phyloP scores from a whole-genome alignment of 208 protist species.

The Crithidia fasciculata region DNA sequence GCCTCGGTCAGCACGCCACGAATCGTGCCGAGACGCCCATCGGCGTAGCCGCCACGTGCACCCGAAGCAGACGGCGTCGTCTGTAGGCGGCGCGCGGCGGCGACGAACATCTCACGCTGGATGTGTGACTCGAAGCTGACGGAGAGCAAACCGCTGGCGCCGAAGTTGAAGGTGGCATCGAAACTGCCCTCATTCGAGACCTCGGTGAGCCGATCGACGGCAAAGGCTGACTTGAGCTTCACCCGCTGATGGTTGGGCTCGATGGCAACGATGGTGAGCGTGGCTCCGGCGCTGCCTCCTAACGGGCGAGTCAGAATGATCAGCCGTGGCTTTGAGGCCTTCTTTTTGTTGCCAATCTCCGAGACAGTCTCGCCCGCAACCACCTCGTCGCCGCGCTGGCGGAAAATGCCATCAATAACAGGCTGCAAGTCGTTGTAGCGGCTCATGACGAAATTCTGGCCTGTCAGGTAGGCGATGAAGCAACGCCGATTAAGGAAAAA shows the following conservation, averaged over 20 bases:
- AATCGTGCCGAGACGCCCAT: constrained; percentile 34
- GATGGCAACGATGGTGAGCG: constrained; percentile 49
- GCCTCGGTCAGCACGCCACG: constrained; percentile 71
- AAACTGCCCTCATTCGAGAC: constrained; percentile 77
- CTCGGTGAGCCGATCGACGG: constrained; percentile 72
- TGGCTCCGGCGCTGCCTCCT: constrained; percentile 25
- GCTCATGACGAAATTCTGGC: constrained; percentile 34
- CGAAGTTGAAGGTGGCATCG: constrained; percentile 88
- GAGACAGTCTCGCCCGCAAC: constrained; percentile 75
- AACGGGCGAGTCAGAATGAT: constrained; percentile 66
- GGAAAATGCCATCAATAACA: constrained; percentile 69
- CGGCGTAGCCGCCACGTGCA: constrained; percentile 12
- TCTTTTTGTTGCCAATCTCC: constrained; percentile 56
- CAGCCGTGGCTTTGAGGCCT: constrained; percentile 49
- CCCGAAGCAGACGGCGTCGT: constrained; percentile 21
- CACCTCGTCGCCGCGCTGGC: constrained; percentile 78
- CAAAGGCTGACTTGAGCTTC: constrained; percentile 78
- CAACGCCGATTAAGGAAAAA: constrained; percentile 12
- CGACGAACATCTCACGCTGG: constrained; percentile 90
- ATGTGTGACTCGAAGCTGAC: constrained; percentile 89
- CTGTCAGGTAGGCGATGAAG: background rate
- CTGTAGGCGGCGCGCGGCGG: constrained; percentile 61
- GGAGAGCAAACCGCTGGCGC: constrained; percentile 77
- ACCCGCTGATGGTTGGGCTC: constrained; percentile 37
- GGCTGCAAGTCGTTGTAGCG: constrained; percentile 51